Evolutionary conservation across 2,329 filamentous ascomycete species (phyloP).

Genomic region (Albophoma yamanashiensis): DNA sequence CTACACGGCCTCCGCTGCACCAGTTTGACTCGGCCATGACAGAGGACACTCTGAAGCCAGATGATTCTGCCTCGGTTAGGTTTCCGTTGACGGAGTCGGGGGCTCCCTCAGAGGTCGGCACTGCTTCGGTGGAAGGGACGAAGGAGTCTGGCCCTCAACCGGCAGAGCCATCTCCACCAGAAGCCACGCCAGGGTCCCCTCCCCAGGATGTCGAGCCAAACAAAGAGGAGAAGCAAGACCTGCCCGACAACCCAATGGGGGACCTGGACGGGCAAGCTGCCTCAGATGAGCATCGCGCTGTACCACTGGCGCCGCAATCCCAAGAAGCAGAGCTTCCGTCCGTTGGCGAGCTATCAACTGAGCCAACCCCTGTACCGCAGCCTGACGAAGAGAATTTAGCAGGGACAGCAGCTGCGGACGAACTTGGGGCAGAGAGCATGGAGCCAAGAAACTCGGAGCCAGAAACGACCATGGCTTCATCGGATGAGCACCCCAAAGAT

Average conservation of each 20-base stretch:
- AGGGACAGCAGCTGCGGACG: neutral
- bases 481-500: neutral
- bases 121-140: slow-evolving; percentile 10
- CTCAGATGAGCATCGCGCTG: slow-evolving; percentile 1
- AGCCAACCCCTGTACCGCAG: neutral
- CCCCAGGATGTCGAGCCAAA: slow-evolving; percentile 5
- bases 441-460: neutral
- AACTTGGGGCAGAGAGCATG: neutral
- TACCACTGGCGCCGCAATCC: neutral
- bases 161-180: slow-evolving; percentile 6
- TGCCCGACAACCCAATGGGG: slow-evolving; percentile 33
- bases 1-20: slow-evolving; percentile 12
- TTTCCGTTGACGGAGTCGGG: slow-evolving; percentile 17
- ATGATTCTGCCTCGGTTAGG: slow-evolving; percentile 24
- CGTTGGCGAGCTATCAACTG: slow-evolving; percentile 4
- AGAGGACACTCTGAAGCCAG: slow-evolving; percentile 25
- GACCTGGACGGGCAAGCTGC: slow-evolving; percentile 29
- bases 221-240: slow-evolving; percentile 27
- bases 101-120: slow-evolving; percentile 16
- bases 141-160: slow-evolving; percentile 6
- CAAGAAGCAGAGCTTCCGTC: slow-evolving; percentile 3
- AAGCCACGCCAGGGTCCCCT: slow-evolving; percentile 11
- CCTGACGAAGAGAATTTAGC: neutral
- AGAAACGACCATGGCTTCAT: neutral
- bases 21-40: slow-evolving; percentile 22